A percentile compares a stretch with the other conserved stretches of the same genome.
Conservation (phyloP, 768 basidiomycete species). For the Leccinum disarticulatum region DNA sequence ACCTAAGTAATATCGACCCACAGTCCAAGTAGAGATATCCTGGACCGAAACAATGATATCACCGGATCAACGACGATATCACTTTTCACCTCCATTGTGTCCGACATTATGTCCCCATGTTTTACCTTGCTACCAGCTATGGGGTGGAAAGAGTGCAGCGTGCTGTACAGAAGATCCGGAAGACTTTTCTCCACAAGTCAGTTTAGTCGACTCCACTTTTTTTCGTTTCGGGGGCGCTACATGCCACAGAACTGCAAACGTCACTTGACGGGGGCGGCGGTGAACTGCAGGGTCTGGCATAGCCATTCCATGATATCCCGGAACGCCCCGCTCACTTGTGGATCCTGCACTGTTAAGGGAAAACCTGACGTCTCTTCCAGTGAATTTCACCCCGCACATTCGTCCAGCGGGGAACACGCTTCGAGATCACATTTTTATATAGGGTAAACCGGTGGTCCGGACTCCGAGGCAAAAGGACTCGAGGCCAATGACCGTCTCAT, state of each 20-base stretch:
- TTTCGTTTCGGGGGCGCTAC: conserved; percentile 12
- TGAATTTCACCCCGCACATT: conserved; percentile 5
- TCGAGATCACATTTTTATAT: not conserved
- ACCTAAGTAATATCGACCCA: not conserved
- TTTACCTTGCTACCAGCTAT: conserved; percentile 40
- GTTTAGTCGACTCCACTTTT: not conserved
- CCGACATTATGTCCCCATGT: conserved; percentile 34
- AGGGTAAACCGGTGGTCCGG: not conserved
- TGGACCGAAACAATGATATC: conserved; percentile 30
- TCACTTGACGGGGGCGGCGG: conserved; percentile 31
- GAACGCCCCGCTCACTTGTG: conserved; percentile 3
- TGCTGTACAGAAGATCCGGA: conserved; percentile 46
- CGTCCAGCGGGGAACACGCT: not conserved
- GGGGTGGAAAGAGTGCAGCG: conserved; percentile 47
- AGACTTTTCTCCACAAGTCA: conserved; percentile 47
- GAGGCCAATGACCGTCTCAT: not conserved
- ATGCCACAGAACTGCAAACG: conserved; percentile 30
- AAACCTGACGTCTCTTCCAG: conserved; percentile 10
- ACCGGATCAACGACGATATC: conserved; percentile 31
- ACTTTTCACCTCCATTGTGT: conserved; percentile 36
- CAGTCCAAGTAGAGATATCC: conserved; percentile 53
- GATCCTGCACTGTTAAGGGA: conserved; percentile 9
- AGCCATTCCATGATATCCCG: conserved; percentile 20
- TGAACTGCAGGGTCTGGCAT: conserved; percentile 13
- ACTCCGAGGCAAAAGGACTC: not conserved